Evolutionary conservation across 139 green algal genomes (phyloP).

Genomic region (Pseudopediastrum boryanum): DNA sequence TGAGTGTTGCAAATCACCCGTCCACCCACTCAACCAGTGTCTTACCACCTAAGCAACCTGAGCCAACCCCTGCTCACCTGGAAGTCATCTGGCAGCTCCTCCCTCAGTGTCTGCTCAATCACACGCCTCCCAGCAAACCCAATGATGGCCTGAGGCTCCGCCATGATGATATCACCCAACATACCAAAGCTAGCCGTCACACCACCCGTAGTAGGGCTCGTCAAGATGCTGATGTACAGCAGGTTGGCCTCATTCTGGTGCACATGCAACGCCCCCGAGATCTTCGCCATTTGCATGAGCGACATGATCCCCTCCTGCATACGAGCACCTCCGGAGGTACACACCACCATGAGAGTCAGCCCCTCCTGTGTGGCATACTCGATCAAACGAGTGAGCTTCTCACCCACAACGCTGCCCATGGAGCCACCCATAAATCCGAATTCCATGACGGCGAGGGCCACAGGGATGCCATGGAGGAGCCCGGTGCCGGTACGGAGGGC

Average conservation of each 20-base stretch:
- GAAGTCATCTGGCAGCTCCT: slow-evolving; percentile 71
- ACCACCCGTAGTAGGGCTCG: slow-evolving; percentile 64
- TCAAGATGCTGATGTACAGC: slow-evolving; percentile 67
- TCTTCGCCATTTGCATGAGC: slow-evolving; percentile 72
- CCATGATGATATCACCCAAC: slow-evolving; percentile 69
- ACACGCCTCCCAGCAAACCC: slow-evolving; percentile 65
- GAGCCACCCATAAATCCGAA: slow-evolving; percentile 80
- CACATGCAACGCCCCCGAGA: slow-evolving; percentile 61
- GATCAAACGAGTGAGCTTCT: slow-evolving; percentile 81
- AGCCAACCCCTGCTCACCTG: slow-evolving; percentile 48
- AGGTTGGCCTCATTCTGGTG: slow-evolving; percentile 71
- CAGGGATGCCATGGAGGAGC: slow-evolving; percentile 76
- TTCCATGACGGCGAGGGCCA: slow-evolving; percentile 77
- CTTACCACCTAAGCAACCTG: too few species aligned
- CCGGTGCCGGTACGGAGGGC: slow-evolving; percentile 63
- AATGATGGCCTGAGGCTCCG: slow-evolving; percentile 67
- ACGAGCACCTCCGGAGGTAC: slow-evolving; percentile 63
- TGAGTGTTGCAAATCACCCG: too few species aligned
- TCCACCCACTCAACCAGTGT: too few species aligned
- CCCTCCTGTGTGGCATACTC: slow-evolving; percentile 76
- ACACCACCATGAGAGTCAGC: slow-evolving; percentile 63
- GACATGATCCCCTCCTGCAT: slow-evolving; percentile 82
- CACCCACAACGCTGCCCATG: slow-evolving; percentile 77
- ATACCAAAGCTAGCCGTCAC: slow-evolving; percentile 69
- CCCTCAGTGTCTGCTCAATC: slow-evolving; percentile 70